Evolutionary conservation across 208 protist species (phyloP).

Genomic region (Leishmania aethiopica): DNA sequence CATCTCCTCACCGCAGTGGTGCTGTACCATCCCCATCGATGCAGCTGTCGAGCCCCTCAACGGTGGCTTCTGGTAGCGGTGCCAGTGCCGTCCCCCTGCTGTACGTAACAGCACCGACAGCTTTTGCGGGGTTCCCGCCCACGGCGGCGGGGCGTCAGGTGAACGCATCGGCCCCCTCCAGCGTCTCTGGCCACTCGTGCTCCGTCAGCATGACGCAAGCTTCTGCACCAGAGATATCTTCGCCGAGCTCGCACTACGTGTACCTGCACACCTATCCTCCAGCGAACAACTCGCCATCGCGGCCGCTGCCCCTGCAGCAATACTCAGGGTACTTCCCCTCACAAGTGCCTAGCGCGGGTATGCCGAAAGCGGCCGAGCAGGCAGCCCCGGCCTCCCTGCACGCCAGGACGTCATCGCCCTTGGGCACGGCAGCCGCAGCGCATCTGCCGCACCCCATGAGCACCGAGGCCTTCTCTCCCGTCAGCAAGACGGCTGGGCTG

Average conservation of each 20-base stretch:
- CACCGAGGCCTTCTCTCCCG: background rate
- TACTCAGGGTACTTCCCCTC: background rate
- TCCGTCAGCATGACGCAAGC: background rate
- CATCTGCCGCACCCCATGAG: background rate
- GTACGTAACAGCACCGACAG: background rate
- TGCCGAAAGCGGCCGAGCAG: background rate
- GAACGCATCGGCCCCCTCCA: background rate
- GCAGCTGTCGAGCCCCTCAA: background rate
- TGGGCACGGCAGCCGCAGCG: background rate
- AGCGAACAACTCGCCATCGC: background rate
- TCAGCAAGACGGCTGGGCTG: background rate
- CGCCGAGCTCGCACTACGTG: slow-evolving; percentile 4
- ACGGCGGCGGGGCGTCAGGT: background rate
- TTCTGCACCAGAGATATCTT: background rate
- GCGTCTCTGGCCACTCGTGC: background rate
- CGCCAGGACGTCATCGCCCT: background rate
- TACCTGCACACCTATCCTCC: background rate
- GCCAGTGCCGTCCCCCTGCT: background rate
- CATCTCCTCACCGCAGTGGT: background rate
- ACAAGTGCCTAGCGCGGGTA: background rate
- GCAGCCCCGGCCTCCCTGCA: background rate
- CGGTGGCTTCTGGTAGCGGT: background rate
- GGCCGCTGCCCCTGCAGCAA: background rate
- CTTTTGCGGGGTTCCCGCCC: background rate
- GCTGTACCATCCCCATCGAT: background rate